Base-by-base conservation (phyloP, 139 green algal genomes). In the Ettlia oleoabundans region DNA sequence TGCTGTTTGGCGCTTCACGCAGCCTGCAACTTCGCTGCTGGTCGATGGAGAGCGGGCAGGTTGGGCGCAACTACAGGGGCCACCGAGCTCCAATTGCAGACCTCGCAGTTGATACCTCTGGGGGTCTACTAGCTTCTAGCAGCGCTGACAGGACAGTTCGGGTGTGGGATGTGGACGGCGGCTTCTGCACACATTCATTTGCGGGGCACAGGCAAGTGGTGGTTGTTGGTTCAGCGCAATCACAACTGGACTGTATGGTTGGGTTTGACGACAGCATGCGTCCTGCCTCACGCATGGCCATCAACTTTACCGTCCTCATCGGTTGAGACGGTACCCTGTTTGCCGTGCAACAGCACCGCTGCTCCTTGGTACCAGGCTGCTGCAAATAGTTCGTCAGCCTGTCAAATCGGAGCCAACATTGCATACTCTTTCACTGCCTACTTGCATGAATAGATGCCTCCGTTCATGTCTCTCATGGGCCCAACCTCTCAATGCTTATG, bases 161-260 rank as follows among this genome's bases (percentile, higher is more conserved):
- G 35, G 92, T 97, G 41, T 96, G 91, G 86, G 93, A 97, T 77
- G 78, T 92, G 42, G 83, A 93, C 1, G 90, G 88, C 42, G 92
- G 91, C 37, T 98, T 91, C 85, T 96, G 93, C 89, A 99, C 96
- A 26, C 96, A 99, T 83, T 82, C 86, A 30, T 98, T 99, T 81
- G 78, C 71, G 6, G 93, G 92, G 5, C 95, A 98, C 89, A 91
- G 86, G 91, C 93, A 58, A n/a, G n/a, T n/a, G n/a, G n/a, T n/a
- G n/a, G n/a, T n/a, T n/a, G n/a, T n/a, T n/a, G n/a, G n/a, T n/a
- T n/a, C n/a, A n/a, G n/a, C n/a, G n/a, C n/a, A n/a, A n/a, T n/a
- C n/a, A n/a, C n/a, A n/a, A n/a, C n/a, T n/a, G n/a, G n/a, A n/a
- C n/a, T n/a, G n/a, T n/a, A 80, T 77, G 1, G 21, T 3, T 35